Evolutionary conservation across 371 early-diverging fungal species (phyloP).

Genomic region (Mortierella sp.): DNA sequence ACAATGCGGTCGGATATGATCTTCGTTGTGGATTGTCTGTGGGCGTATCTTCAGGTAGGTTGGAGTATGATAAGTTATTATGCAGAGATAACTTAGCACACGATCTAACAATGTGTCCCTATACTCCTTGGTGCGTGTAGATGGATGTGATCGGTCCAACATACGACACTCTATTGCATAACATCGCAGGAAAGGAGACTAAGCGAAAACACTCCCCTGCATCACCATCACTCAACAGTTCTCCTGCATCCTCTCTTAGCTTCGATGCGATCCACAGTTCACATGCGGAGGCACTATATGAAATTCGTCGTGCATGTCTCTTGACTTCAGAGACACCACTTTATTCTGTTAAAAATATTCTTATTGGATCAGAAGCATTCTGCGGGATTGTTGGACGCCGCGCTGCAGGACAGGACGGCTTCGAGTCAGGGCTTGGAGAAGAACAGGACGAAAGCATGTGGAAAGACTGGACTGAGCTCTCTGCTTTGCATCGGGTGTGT

Average conservation of each 20-base stretch:
- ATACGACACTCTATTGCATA: constrained; percentile 55
- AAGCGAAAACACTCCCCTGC: constrained; percentile 2
- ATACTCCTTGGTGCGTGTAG: constrained; percentile 45
- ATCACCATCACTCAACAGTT: background rate
- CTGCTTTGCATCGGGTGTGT: constrained; percentile 25
- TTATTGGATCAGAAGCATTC: constrained; percentile 19
- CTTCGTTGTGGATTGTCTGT: constrained; percentile 80
- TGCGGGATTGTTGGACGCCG: constrained; percentile 45
- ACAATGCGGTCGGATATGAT: constrained; percentile 71
- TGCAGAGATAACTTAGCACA: background rate
- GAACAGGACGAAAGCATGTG: constrained; percentile 37
- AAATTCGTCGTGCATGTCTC: constrained; percentile 46
- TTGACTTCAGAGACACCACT: constrained; percentile 27
- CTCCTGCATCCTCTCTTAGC: constrained; percentile 5
- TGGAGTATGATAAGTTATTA: background rate
- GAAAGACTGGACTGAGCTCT: constrained; percentile 47
- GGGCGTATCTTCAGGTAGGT: constrained; percentile 83
- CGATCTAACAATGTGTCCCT: background rate
- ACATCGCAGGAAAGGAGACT: constrained; percentile 27
- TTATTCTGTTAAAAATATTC: constrained; percentile 22
- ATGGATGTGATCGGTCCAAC: constrained; percentile 74
- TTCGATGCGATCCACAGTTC: constrained; percentile 46
- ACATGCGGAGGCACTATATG: constrained; percentile 36
- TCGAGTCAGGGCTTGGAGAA: constrained; percentile 30
- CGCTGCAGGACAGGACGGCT: constrained; percentile 49